A percentile compares a stretch with the other conserved stretches of the same genome.
These are phyloP conservation scores for Aspergillus bombycis DNA, from an alignment of 2,329 filamentous ascomycete genomes.

Conservation along the genomic window DNA sequence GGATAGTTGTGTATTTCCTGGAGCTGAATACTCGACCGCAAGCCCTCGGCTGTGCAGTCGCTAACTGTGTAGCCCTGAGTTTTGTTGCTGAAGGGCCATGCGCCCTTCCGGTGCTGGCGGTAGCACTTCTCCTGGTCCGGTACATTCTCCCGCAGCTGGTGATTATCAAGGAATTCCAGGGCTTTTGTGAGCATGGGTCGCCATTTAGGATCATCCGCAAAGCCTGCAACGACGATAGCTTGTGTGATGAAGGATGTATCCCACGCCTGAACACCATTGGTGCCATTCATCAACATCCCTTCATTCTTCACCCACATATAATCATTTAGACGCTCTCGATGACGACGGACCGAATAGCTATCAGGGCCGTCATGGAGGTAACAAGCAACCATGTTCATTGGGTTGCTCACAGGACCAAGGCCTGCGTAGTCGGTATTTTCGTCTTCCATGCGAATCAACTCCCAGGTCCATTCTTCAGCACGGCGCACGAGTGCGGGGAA, in stretches of 20 bases:
- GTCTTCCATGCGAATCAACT: conserved; percentile 87
- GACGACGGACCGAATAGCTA: conserved; percentile 70
- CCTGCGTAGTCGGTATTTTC: conserved; percentile 86
- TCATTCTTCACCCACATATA: conserved; percentile 90
- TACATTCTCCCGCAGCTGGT: conserved; percentile 86
- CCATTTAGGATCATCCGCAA: conserved; percentile 77
- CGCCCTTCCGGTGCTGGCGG: conserved; percentile 86
- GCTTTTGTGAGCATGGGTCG: conserved; percentile 81
- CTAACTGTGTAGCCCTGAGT: conserved; percentile 94
- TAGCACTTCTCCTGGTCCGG: conserved; percentile 79
- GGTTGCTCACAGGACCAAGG: conserved; percentile 84
- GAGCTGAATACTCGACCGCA: conserved; percentile 83
- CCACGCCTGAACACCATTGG: conserved; percentile 98
- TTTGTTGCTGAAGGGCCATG: conserved; percentile 93
- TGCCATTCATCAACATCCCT: conserved; percentile 93
- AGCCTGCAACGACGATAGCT: conserved; percentile 74
- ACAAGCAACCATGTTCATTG: conserved; percentile 87
- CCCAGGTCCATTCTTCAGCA: conserved; percentile 80
- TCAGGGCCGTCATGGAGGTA: conserved; percentile 83
- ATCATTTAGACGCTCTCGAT: conserved; percentile 80
- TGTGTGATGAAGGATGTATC: conserved; percentile 92
- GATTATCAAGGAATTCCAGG: conserved; percentile 81
- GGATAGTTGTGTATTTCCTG: conserved; percentile 80
- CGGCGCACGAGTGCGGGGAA: conserved; percentile 65
- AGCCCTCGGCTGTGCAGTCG: conserved; percentile 88